Evolutionary conservation across 352 stramenopile genomes (phyloP).

Genomic region (Globisporangium carolinianum): DNA sequence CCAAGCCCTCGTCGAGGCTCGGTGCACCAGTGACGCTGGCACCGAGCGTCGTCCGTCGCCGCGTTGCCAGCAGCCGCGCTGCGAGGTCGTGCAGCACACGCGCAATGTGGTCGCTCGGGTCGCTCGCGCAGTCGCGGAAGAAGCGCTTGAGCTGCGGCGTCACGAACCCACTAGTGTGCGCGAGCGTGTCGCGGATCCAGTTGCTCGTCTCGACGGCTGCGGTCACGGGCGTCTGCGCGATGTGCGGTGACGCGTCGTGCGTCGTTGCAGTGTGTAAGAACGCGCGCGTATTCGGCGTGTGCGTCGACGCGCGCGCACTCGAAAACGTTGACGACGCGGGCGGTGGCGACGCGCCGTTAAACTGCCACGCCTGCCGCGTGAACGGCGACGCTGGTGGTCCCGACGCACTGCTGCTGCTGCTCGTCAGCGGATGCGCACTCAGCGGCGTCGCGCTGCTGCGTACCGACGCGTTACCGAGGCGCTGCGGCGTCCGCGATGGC

Average conservation of each 20-base stretch:
- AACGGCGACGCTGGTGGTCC: constrained; percentile 22
- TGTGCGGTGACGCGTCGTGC: constrained; percentile 34
- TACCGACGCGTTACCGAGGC: constrained; percentile 13
- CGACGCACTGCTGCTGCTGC: background rate
- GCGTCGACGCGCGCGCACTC: constrained; percentile 18
- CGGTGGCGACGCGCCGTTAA: constrained; percentile 51
- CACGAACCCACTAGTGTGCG: constrained; percentile 20
- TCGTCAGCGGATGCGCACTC: background rate
- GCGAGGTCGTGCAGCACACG: constrained; percentile 41
- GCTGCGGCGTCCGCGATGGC: constrained; percentile 27
- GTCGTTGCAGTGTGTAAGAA: constrained; percentile 19
- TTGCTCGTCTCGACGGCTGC: constrained; percentile 77
- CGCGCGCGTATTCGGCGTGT: constrained; percentile 22
- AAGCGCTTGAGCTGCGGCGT: constrained; percentile 43
- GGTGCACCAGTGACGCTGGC: constrained; percentile 1
- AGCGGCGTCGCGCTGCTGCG: constrained; percentile 27
- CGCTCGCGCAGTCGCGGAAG: constrained; percentile 48
- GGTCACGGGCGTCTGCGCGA: constrained; percentile 64
- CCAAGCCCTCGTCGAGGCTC: constrained; percentile 5
- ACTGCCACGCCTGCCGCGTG: constrained; percentile 62
- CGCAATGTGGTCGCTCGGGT: constrained; percentile 53
- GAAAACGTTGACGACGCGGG: constrained; percentile 12
- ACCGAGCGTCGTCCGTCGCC: constrained; percentile 13
- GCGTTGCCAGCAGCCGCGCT: constrained; percentile 36
- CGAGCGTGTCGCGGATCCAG: constrained; percentile 68